A percentile compares a stretch with the other conserved stretches of the same genome.
These are phyloP conservation scores for Carex cristatella DNA, from an alignment of 176 grass and related monocot species.

Conservation along the genomic window DNA sequence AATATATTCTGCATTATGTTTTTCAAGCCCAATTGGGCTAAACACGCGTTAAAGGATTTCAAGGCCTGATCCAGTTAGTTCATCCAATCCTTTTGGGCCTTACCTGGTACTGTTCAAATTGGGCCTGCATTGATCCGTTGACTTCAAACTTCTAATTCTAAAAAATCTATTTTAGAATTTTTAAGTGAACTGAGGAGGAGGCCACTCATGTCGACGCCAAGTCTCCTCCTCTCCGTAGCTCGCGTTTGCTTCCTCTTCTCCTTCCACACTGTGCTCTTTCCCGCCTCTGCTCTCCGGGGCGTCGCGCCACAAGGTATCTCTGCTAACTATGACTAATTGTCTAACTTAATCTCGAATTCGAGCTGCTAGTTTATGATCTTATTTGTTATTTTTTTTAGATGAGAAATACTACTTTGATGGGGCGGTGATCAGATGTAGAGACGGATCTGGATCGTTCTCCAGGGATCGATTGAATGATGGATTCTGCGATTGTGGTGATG, in stretches of 20 bases:
- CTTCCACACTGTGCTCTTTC: constrained; percentile 23
- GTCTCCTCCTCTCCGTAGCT: constrained; percentile 26
- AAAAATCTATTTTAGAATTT: neutral
- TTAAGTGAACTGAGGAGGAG: neutral
- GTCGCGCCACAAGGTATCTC: constrained; percentile 43
- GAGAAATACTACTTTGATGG: constrained; percentile 72
- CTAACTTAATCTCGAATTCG: neutral
- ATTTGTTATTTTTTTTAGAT: constrained; percentile 42
- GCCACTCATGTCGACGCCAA: constrained; percentile 27
- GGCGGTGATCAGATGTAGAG: constrained; percentile 69
- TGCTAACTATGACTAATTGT: neutral
- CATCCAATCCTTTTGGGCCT: neutral
- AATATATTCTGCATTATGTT: no score
- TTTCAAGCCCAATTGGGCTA: no score
- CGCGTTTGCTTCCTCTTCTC: constrained; percentile 37
- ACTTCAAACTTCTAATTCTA: neutral
- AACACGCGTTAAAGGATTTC: neutral
- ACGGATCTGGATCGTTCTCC: constrained; percentile 62
- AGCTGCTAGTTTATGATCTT: neutral
- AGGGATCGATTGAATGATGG: constrained; percentile 71
- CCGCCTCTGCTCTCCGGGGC: constrained; percentile 38
- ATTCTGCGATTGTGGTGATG: constrained; percentile 81
- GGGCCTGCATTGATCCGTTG: neutral
- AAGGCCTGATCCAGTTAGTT: neutral
- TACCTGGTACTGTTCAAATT: neutral